Conservation (phyloP, 805 yeast genomes). For the Ogataea ramenticola region DNA sequence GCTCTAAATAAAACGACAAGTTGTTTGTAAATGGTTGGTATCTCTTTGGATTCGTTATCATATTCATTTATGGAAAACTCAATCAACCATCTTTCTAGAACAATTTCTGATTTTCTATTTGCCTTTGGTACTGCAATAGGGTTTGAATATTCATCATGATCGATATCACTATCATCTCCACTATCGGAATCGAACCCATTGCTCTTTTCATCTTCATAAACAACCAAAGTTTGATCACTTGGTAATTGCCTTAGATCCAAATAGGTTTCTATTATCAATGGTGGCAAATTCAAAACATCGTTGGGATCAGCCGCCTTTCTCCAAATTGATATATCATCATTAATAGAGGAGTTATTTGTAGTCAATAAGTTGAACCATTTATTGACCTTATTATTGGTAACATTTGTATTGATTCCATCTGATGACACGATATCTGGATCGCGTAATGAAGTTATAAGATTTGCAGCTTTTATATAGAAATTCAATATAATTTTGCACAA, state of each 20-base stretch:
- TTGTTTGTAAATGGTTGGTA: constrained; percentile 66
- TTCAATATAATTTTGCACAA: not conserved
- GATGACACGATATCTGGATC: not conserved
- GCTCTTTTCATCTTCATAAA: constrained; percentile 8
- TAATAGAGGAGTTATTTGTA: constrained; percentile 24
- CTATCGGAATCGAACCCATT: constrained; percentile 24
- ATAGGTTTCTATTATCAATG: constrained; percentile 79
- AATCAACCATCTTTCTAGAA: constrained; percentile 87
- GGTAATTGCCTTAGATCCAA: constrained; percentile 14
- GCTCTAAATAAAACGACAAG: constrained; percentile 69
- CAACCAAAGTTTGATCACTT: constrained; percentile 12
- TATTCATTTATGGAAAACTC: constrained; percentile 56
- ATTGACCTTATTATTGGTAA: constrained; percentile 26
- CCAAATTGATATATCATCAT: constrained; percentile 65
- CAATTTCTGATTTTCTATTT: constrained; percentile 71
- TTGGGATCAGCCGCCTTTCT: constrained; percentile 15
- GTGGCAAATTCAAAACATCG: constrained; percentile 50
- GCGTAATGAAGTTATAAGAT: not conserved
- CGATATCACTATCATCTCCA: constrained; percentile 35
- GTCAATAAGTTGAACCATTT: constrained; percentile 61
- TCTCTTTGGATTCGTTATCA: constrained; percentile 37
- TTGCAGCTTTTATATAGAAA: not conserved
- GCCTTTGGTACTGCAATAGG: constrained; percentile 55
- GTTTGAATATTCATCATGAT: constrained; percentile 43
- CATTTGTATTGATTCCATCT: not conserved